These are phyloP conservation scores for Termitomyces sp. DNA, from an alignment of 768 basidiomycete genomes.

Conservation along the genomic window DNA sequence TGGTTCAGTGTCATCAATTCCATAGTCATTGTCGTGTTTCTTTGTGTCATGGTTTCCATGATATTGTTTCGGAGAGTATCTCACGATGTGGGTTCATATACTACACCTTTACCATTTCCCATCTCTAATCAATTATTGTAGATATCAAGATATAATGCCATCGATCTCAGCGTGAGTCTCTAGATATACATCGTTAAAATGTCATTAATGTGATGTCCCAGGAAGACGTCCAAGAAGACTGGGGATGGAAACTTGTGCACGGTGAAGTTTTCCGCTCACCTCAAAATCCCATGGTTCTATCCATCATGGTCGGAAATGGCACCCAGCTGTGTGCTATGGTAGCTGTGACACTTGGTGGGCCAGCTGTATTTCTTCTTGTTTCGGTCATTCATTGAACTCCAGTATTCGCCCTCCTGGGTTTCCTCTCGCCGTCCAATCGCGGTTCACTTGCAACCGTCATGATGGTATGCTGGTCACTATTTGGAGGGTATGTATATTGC, in stretches of 20 bases:
- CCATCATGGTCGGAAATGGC: slow-evolving; percentile 89
- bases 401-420: slow-evolving; percentile 92
- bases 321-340: slow-evolving; percentile 85
- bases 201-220: slow-evolving; percentile 24
- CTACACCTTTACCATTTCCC: background rate
- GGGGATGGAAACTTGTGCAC: slow-evolving; percentile 97
- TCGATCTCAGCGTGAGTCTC: slow-evolving; percentile 75
- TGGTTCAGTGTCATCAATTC: slow-evolving; percentile 97
- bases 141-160: slow-evolving; percentile 93
- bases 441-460: slow-evolving; percentile 92
- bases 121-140: slow-evolving; percentile 25
- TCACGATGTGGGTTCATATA: slow-evolving; percentile 63
- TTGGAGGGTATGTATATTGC: slow-evolving; percentile 62
- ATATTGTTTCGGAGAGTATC: slow-evolving; percentile 83
- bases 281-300: slow-evolving; percentile 68
- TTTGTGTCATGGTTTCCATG: slow-evolving; percentile 92
- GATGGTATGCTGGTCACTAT: slow-evolving; percentile 93
- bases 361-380: background rate
- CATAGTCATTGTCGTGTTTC: slow-evolving; percentile 85
- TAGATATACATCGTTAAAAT: background rate
- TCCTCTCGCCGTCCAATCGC: slow-evolving; percentile 93
- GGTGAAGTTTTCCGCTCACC: slow-evolving; percentile 95
- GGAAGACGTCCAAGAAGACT: slow-evolving; percentile 97
- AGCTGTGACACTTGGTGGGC: slow-evolving; percentile 75
- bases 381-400: slow-evolving; percentile 1